A percentile compares a stretch with the other conserved stretches of the same genome.
Evolutionary conservation across 164 flowering plant genomes (phyloP).

Genomic region (Umbellularia californica): DNA sequence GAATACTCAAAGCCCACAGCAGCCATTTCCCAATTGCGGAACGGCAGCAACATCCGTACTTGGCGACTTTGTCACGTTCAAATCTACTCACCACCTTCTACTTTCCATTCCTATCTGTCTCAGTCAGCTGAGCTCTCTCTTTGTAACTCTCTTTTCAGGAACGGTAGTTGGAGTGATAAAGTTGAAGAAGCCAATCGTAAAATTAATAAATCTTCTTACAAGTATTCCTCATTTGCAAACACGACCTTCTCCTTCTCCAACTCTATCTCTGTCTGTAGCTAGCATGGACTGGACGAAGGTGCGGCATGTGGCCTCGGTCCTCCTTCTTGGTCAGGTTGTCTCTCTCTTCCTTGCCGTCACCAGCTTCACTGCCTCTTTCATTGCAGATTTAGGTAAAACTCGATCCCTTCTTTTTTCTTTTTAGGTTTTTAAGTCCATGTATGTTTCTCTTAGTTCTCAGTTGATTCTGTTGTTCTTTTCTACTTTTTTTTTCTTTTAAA

Average conservation of each 20-base stretch:
- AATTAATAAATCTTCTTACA: too few relatives aligned
- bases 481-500: neutral
- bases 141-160: too few relatives aligned
- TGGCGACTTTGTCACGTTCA: too few relatives aligned
- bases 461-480: neutral
- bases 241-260: neutral
- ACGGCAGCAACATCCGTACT: too few relatives aligned
- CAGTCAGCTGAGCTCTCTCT: too few relatives aligned
- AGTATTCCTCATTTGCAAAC: neutral
- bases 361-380: constrained; percentile 49
- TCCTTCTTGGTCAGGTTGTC: constrained; percentile 54
- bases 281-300: constrained; percentile 18
- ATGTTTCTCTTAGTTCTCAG: neutral
- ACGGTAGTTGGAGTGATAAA: too few relatives aligned
- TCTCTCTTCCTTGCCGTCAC: constrained; percentile 40
- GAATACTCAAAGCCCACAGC: too few relatives aligned
- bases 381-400: constrained; percentile 40
- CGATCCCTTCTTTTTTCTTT: neutral
- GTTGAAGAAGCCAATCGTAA: too few relatives aligned
- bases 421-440: neutral
- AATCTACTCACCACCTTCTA: too few relatives aligned
- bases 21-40: too few relatives aligned
- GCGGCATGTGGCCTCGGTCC: constrained; percentile 12
- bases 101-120: too few relatives aligned
- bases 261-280: neutral